Conservation (phyloP, 2,329 filamentous ascomycete genomes). For the Xylaria hypoxylon region DNA sequence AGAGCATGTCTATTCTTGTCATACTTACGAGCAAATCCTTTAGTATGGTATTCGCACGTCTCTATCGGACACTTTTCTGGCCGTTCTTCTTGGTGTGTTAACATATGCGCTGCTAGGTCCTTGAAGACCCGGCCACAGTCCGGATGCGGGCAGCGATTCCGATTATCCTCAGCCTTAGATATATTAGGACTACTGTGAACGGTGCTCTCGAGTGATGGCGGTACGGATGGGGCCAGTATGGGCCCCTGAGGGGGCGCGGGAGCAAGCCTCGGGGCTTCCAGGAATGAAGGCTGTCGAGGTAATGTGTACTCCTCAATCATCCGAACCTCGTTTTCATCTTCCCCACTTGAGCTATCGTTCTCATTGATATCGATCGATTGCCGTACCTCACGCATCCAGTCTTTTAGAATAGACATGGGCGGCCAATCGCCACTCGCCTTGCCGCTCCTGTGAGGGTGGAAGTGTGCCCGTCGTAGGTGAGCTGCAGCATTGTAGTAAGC, state of each 20-base stretch:
- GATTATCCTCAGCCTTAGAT: slow-evolving; percentile 50
- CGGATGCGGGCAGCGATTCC: slow-evolving; percentile 77
- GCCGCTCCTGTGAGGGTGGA: slow-evolving; percentile 66
- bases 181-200: slow-evolving; percentile 51
- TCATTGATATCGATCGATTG: slow-evolving; percentile 61
- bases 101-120: slow-evolving; percentile 92
- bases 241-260: slow-evolving; percentile 51
- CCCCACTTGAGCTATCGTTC: slow-evolving; percentile 63
- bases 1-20: slow-evolving; percentile 95
- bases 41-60: slow-evolving; percentile 90
- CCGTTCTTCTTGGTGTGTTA: slow-evolving; percentile 90
- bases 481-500: slow-evolving; percentile 71
- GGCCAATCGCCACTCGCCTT: slow-evolving; percentile 71
- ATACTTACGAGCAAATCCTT: slow-evolving; percentile 94
- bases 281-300: slow-evolving; percentile 48
- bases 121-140: slow-evolving; percentile 90
- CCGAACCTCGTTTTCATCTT: slow-evolving; percentile 61
- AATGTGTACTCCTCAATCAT: slow-evolving; percentile 63
- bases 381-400: slow-evolving; percentile 71
- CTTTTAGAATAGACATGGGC: slow-evolving; percentile 67
- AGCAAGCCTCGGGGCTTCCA: slow-evolving; percentile 51
- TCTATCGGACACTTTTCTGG: slow-evolving; percentile 95
- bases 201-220: slow-evolving; percentile 50
- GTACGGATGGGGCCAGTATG: slow-evolving; percentile 49
- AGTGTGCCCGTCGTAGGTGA: slow-evolving; percentile 68